Evolutionary conservation across 805 yeast species (phyloP), one percentile per base, ranked within the genome.

Genomic region (Wickerhamomyces ciferrii): DNA sequence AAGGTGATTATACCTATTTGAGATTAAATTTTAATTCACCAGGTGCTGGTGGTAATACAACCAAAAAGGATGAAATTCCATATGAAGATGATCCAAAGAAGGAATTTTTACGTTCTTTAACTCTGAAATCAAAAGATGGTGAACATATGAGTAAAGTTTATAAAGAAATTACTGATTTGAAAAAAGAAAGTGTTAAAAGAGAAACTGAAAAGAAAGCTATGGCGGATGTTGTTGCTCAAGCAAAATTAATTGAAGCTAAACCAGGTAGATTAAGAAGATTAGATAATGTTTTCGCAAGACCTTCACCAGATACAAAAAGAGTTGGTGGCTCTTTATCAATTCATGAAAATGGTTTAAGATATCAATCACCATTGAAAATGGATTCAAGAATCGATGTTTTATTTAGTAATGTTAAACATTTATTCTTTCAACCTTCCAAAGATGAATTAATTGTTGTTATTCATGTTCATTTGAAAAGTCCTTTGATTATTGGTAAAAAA

Each of bases 241-340:
- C 91, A 45, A 87, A 78, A 55, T 75, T 92, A 57, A 69, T 89
- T 49, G 96, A 91, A 66, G 78, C 84, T 48, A 83, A 81, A 62
- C 86, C 87, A 11, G 86, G 91, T 40, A 79, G 98, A 57, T 87
- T 96, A 34, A 82, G 83, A 67, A 82, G 92, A 62, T 71, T 94
- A 53, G 98, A 92, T 53, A 83, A 84, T 50, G 91, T 94, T 2
- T 89, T 84, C 62, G 85, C 91, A 43, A 83, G 98, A 63, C 99
- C 99, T 36, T 88, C 91, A 42, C 97, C 97, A 1, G 99, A 92
- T 64, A 86, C 97, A n/a, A 92, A 92, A 64, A 87, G 96, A 66
- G 82, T 85, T 25, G 92, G 97, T 14, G 97, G 98, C 31, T 79
- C 83, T 18, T 78, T 92, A 47, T 87, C 88, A 52, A 88, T 92